These are phyloP conservation scores for Peronospora farinosa DNA, from an alignment of 352 stramenopile genomes.

Conservation along the genomic window DNA sequence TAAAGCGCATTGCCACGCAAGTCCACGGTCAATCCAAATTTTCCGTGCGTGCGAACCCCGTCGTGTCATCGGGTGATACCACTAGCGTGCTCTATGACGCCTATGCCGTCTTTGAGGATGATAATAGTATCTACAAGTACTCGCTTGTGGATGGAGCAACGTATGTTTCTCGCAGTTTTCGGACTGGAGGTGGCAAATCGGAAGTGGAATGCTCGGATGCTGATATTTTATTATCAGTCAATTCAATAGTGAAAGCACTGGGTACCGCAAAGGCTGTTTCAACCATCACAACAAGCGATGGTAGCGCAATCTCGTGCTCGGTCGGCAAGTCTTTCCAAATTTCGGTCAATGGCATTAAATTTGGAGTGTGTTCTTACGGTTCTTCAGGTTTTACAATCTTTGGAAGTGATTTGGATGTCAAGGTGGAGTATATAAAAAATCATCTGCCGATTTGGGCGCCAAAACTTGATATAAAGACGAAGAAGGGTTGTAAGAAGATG, in stretches of 20 bases:
- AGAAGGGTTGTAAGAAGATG: neutral
- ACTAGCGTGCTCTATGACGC: slow-evolving; percentile 25
- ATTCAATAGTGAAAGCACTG: slow-evolving; percentile 8
- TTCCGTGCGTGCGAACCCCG: slow-evolving; percentile 11
- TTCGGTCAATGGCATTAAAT: slow-evolving; percentile 6
- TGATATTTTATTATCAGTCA: slow-evolving; percentile 4
- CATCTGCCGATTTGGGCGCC: slow-evolving; percentile 1
- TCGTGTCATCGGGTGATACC: slow-evolving; percentile 2
- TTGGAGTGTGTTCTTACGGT: slow-evolving; percentile 9
- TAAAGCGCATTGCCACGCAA: slow-evolving; percentile 31
- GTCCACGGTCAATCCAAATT: slow-evolving; percentile 26
- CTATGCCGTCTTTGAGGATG: slow-evolving; percentile 11
- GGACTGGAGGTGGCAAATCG: neutral
- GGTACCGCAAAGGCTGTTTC: slow-evolving; percentile 1
- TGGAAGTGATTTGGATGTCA: slow-evolving; percentile 12
- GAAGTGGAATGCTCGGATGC: slow-evolving; percentile 1
- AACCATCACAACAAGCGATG: slow-evolving; percentile 1
- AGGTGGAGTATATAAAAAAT: slow-evolving; percentile 9
- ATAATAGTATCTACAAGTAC: slow-evolving; percentile 19
- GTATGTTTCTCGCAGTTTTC: slow-evolving; percentile 7
- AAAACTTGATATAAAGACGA: neutral
- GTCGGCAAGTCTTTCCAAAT: slow-evolving; percentile 4
- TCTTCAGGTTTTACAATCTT: slow-evolving; percentile 12
- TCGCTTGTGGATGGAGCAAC: slow-evolving; percentile 16
- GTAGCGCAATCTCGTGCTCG: slow-evolving; percentile 2